Evolutionary conservation across 306 rosid species (phyloP), one percentile per base, ranked within the genome.

Genomic region (Prunus padus): DNA sequence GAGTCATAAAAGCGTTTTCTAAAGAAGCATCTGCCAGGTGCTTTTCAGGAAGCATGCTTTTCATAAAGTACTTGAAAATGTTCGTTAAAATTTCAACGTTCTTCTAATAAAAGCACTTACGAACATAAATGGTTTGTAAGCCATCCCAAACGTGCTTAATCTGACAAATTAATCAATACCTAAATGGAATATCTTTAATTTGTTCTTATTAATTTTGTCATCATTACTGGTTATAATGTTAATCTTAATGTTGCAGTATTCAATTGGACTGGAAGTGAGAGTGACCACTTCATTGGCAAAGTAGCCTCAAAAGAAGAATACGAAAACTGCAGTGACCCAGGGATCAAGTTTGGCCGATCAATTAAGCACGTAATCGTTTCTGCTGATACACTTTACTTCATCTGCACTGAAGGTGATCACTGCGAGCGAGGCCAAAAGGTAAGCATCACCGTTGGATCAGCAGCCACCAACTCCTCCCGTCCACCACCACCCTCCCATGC

Each of bases 371-470:
- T n/a, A 14, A 80, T 74, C 33, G 5, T 0, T 1, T 3, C 66
- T 0, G 10, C 30, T 1, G 76, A 81, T 3, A 8, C 79, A 18
- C 62, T 4, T 49, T 83, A 56, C 82, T 79, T 69, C 80, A 31
- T 85, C 52, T 82, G 86, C 80, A 25, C 67, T 73, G 18, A 74
- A 5, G 37, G 30, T 10, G 18, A 72, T 30, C 73, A 85, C 49
- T 74, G 89, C 9, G 23, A 54, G 44, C 65, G 1, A 26, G 86
- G 89, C 69, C 82, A 76, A 56, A 82, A 76, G 73, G 11, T 79
- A 15, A 49, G 63, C 12, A 40, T 85, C 76, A 70, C 47, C 2
- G 78, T 85, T 44, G 57, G 63, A 19, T 4, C 72, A 6, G 50
- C 46, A 4, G 44, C 59, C 7, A 69, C 4, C 56, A 14, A 47